phyloP scores from a whole-genome alignment of 2,329 filamentous ascomycete species.

The Pochonia chlamydosporia region DNA sequence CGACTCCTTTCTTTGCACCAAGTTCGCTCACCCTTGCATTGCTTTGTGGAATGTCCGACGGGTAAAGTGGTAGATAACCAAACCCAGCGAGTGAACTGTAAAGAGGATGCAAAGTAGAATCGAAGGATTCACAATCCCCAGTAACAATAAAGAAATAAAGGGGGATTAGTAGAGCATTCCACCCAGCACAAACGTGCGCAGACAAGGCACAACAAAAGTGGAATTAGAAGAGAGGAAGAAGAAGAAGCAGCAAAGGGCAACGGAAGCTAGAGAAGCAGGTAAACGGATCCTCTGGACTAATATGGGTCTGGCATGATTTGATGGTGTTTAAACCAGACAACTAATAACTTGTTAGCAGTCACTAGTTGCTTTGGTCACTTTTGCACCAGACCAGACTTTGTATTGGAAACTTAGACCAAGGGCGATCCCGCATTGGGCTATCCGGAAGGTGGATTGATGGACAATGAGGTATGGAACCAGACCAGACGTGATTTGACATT shows the following conservation, averaged over 20 bases:
- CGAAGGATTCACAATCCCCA: not conserved
- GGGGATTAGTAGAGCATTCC: not conserved
- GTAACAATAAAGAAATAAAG: not conserved
- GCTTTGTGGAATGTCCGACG: not conserved
- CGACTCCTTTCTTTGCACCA: constrained; percentile 3
- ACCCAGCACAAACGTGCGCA: not conserved
- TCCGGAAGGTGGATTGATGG: constrained; percentile 1
- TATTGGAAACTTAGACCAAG: constrained; percentile 4
- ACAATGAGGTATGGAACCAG: not conserved
- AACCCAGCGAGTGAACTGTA: not conserved
- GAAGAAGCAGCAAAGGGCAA: not conserved
- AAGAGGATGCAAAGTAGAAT: not conserved
- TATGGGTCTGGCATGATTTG: constrained; percentile 1
- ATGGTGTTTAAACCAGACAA: constrained; percentile 4
- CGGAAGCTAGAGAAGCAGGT: constrained; percentile 1
- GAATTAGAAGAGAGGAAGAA: not conserved
- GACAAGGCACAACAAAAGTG: not conserved
- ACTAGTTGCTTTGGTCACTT: not conserved
- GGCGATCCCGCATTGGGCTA: constrained; percentile 9
- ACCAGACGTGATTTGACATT: not conserved
- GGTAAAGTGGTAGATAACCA: not conserved
- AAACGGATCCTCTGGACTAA: not conserved
- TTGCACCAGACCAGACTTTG: not conserved
- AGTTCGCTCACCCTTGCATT: not conserved
- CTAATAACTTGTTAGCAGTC: not conserved